Evolutionary conservation across 768 basidiomycete genomes (phyloP), one percentile per base, ranked within the genome.

Genomic region (Cystofilobasidium capitatum): DNA sequence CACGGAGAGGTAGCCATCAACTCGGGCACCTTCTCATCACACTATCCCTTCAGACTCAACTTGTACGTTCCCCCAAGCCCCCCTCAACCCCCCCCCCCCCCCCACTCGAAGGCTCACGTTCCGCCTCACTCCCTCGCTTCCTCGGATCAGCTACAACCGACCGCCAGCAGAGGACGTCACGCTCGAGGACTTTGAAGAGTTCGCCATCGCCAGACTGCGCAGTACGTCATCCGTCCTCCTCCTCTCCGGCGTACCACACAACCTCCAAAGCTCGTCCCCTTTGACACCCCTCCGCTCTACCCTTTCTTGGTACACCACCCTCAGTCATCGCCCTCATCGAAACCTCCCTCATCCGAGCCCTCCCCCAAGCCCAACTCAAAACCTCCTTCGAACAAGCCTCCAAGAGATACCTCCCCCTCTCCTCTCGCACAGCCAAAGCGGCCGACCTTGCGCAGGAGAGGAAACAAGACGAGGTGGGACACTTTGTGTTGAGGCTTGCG

Each of bases 161-260:
- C 89, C 93, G 26, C 96, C 96, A 24, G 76, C 82, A 20, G 86
- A 86, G 65, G 91, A 98, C 73, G 86, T 98, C 24, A 91, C 91
- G 1, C 80, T 98, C 22, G 96, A 98, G 75, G 89, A 97, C 70
- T 99, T 99, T 72, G 96, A 99, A 76, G 86, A 82, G 3, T 89
- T 83, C 74, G 96, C 96, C 0, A 81, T 99, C 26, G 85, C 94
- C 71, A 81, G 96, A 42, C 82, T 99, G 37, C 85, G 90, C 33
- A 68, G 78, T 78, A 44, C 24, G 76, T 60, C 33, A 14, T 67
- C 31, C 29, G 3, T 42, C 17, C 26, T 17, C 51, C 24, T 54
- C 16, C 59, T 54, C 33, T 26, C 45, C 33, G 17, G 9, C 31
- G 6, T n/a, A n/a, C 1, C 16, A 7, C 17, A 17, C 40, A 26